Percentiles rank a stretch among this genome's conserved stretches.
These are phyloP conservation scores for Fomitopsis schrenkii DNA, from an alignment of 1,284 basidiomycete genomes.

Conservation along the genomic window DNA sequence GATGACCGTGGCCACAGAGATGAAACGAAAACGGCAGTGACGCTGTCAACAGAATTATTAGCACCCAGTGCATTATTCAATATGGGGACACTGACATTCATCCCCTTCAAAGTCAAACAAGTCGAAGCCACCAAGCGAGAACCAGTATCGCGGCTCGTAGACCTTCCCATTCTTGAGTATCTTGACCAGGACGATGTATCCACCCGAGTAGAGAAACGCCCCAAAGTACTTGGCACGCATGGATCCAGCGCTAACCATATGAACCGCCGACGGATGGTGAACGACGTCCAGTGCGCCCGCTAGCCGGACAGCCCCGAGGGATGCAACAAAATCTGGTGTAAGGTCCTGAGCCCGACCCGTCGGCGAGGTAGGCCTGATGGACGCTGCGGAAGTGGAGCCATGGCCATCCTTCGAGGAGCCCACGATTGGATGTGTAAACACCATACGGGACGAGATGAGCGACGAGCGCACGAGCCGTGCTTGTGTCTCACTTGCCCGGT, in stretches of 20 bases:
- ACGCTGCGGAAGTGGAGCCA: constrained; percentile 1
- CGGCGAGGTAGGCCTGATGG: background rate
- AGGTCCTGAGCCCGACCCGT: constrained; percentile 17
- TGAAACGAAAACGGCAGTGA: constrained; percentile 79
- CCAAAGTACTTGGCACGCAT: constrained; percentile 83
- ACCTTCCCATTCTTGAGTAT: constrained; percentile 67
- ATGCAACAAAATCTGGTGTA: constrained; percentile 55
- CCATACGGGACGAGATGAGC: constrained; percentile 66
- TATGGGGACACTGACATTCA: constrained; percentile 45
- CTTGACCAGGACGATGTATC: constrained; percentile 84
- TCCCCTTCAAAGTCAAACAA: constrained; percentile 68
- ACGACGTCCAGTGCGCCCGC: constrained; percentile 84
- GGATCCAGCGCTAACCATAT: constrained; percentile 4
- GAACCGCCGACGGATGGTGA: constrained; percentile 39
- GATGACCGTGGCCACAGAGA: constrained; percentile 61
- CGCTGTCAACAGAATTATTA: constrained; percentile 37
- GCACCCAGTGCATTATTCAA: background rate
- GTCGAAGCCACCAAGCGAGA: constrained; percentile 70
- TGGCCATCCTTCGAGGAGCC: constrained; percentile 8
- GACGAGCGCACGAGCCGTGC: constrained; percentile 59
- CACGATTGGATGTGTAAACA: constrained; percentile 11
- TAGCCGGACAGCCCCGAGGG: constrained; percentile 71
- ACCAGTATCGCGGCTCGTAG: constrained; percentile 88
- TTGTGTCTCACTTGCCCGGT: constrained; percentile 48
- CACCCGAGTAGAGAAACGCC: constrained; percentile 83